phyloP scores from a whole-genome alignment of 306 rosid species.

The Crataegus laevigata region DNA sequence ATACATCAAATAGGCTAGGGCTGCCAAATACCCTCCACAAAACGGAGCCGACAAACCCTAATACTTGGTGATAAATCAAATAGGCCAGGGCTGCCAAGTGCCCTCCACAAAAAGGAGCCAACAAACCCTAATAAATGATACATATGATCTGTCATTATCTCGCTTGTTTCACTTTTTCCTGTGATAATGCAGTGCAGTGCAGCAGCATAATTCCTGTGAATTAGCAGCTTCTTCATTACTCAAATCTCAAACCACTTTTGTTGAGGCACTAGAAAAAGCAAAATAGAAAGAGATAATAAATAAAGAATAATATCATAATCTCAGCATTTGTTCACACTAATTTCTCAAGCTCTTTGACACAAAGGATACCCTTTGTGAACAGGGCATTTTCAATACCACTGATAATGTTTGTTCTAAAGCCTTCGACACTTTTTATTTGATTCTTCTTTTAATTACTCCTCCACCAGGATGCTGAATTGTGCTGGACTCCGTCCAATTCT shows the following conservation, averaged over 20 bases:
- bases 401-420: conserved; percentile 4
- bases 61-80: no score
- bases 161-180: not conserved
- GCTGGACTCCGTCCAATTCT: no score
- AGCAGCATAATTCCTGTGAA: not conserved
- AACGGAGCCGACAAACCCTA: no score
- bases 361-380: not conserved
- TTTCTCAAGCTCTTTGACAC: not conserved
- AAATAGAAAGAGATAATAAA: not conserved
- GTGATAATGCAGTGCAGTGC: not conserved
- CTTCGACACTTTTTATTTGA: not conserved
- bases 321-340: not conserved
- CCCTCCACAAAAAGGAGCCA: no score
- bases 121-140: not conserved
- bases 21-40: no score
- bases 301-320: conserved; percentile 1
- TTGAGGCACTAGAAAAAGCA: conserved; percentile 2
- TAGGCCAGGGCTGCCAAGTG: no score
- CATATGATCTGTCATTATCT: not conserved
- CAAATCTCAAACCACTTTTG: not conserved
- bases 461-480: not conserved
- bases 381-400: not conserved
- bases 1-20: no score
- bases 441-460: not conserved
- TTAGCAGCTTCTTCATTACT: not conserved